phyloP scores from a whole-genome alignment of 2,329 filamentous ascomycete species.

The Tolypocladium nubicola region DNA sequence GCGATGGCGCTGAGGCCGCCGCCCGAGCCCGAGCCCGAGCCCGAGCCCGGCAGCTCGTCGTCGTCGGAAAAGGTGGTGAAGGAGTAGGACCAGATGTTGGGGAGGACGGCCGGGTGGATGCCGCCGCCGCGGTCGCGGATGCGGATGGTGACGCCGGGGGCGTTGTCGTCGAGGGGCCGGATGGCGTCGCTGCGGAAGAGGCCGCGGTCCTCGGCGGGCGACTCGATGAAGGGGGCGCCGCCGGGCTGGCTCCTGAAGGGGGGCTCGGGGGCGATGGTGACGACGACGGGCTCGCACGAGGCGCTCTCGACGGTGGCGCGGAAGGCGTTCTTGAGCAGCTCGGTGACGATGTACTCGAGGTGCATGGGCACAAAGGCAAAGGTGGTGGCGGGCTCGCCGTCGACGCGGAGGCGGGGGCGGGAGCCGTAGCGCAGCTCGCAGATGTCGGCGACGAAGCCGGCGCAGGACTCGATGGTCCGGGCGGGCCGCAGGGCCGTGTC shows the following conservation, averaged over 20 bases:
- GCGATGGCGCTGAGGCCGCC: constrained; percentile 60
- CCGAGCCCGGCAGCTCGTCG: constrained; percentile 28
- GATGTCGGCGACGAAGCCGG: constrained; percentile 86
- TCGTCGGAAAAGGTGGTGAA: constrained; percentile 85
- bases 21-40: neutral
- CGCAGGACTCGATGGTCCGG: constrained; percentile 71
- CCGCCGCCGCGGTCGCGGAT: constrained; percentile 94
- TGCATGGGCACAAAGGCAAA: constrained; percentile 95
- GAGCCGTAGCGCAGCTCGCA: constrained; percentile 94
- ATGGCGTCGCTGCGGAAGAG: constrained; percentile 37
- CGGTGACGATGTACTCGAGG: constrained; percentile 93
- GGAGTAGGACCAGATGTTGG: constrained; percentile 91
- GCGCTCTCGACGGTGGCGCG: constrained; percentile 80
- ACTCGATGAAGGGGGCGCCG: constrained; percentile 16
- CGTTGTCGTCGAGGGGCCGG: constrained; percentile 48
- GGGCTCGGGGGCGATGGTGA: constrained; percentile 75
- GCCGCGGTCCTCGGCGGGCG: constrained; percentile 26
- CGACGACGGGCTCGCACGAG: constrained; percentile 74
- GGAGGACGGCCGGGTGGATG: constrained; percentile 72
- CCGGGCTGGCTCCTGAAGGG: constrained; percentile 19
- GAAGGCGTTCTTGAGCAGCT: constrained; percentile 94
- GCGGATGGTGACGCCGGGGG: constrained; percentile 84
- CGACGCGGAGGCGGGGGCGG: constrained; percentile 67
- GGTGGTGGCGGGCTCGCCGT: constrained; percentile 75
- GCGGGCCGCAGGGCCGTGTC: constrained; percentile 82